phyloP scores from a whole-genome alignment of 2,329 filamentous ascomycete genomes.

The Endocalyx cinctus region DNA sequence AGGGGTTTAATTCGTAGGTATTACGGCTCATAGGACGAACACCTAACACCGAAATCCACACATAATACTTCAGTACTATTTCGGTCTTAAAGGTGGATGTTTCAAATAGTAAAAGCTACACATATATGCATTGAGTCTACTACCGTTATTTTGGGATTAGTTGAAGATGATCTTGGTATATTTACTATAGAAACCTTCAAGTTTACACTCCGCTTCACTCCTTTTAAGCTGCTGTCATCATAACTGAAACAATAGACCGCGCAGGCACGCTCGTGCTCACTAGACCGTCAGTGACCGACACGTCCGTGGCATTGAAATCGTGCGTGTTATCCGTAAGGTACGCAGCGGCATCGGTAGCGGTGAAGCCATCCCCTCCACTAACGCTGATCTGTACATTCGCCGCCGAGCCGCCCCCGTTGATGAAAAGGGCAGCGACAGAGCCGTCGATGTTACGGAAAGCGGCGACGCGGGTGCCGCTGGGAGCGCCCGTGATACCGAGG shows the following conservation, averaged over 20 bases:
- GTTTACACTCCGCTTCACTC: too few species aligned
- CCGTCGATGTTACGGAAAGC: constrained; percentile 19
- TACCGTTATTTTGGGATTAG: too few species aligned
- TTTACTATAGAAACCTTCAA: too few species aligned
- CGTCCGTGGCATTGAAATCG: constrained; percentile 12
- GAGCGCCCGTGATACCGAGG: constrained; percentile 14
- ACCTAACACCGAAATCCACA: too few species aligned
- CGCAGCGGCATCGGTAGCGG: constrained; percentile 6
- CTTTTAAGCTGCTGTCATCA: constrained; percentile 5
- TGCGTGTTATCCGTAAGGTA: constrained; percentile 17
- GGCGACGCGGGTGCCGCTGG: constrained; percentile 13
- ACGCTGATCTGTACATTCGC: constrained; percentile 7
- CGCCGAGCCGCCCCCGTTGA: constrained; percentile 12
- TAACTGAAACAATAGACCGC: constrained; percentile 9
- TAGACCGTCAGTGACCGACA: constrained; percentile 3
- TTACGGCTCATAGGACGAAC: too few species aligned
- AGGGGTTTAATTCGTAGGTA: too few species aligned
- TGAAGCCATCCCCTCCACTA: constrained; percentile 8
- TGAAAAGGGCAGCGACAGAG: constrained; percentile 18
- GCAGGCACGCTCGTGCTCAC: constrained; percentile 7
- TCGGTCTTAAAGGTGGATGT: too few species aligned
- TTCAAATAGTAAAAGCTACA: too few species aligned
- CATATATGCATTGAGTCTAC: too few species aligned
- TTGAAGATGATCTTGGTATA: too few species aligned
- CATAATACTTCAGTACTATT: too few species aligned